phyloP scores from a whole-genome alignment of 805 yeast genomes.

The Candida piceae region DNA sequence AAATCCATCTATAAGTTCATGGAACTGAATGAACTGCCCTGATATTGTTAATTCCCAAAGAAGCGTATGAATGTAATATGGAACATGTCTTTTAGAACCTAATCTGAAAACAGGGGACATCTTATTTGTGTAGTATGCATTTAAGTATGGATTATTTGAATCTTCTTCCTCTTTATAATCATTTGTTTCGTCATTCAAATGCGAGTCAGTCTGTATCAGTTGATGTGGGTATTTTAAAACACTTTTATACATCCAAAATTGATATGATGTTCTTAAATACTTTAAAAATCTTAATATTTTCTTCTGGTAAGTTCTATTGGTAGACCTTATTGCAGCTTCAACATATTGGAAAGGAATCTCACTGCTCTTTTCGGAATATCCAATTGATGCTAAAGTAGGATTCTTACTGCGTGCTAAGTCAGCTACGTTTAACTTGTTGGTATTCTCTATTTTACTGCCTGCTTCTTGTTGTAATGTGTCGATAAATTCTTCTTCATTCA shows the following conservation, averaged over 20 bases:
- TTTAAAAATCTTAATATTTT: constrained; percentile 16
- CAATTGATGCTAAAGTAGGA: background rate
- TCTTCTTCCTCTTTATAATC: constrained; percentile 8
- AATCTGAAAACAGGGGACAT: constrained; percentile 15
- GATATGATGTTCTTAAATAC: constrained; percentile 12
- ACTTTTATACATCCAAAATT: constrained; percentile 7
- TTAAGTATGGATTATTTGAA: constrained; percentile 1
- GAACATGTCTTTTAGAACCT: constrained; percentile 35
- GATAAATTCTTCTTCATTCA: constrained; percentile 22
- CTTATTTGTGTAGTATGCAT: constrained; percentile 3
- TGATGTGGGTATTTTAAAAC: constrained; percentile 17
- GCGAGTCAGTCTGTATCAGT: constrained; percentile 6
- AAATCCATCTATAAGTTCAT: constrained; percentile 33
- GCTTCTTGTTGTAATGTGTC: background rate
- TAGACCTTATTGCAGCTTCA: constrained; percentile 1
- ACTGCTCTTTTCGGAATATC: background rate
- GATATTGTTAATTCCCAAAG: constrained; percentile 39
- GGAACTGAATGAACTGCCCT: constrained; percentile 32
- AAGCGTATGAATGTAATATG: constrained; percentile 36
- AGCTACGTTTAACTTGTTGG: background rate
- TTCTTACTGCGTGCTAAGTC: background rate
- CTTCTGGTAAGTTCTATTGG: constrained; percentile 1
- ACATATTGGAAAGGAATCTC: constrained; percentile 2
- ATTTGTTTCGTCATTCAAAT: constrained; percentile 3
- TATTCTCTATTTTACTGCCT: background rate